These are phyloP conservation scores for Maudiozyma serrabonitensis DNA, from an alignment of 805 yeast genomes.

Conservation along the genomic window DNA sequence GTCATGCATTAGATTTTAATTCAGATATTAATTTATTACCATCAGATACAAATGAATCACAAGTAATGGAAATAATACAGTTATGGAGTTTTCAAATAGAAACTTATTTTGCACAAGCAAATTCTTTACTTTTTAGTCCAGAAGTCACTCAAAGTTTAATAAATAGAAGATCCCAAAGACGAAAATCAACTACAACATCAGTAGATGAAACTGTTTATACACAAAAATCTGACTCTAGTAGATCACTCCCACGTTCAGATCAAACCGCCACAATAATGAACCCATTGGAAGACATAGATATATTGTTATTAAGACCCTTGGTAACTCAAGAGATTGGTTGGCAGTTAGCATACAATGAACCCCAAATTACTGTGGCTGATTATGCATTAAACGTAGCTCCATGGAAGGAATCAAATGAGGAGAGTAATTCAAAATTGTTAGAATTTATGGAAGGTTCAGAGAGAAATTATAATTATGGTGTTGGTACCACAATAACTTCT, in stretches of 20 bases:
- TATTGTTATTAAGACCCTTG: constrained; percentile 20
- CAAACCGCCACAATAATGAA: constrained; percentile 3
- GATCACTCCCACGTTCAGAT: not conserved
- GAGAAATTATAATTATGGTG: not conserved
- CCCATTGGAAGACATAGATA: constrained; percentile 17
- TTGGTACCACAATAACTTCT: constrained; percentile 7
- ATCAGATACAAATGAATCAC: constrained; percentile 1
- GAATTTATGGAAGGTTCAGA: not conserved
- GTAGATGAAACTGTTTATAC: not conserved
- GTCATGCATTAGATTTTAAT: too few relatives aligned
- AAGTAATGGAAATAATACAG: constrained; percentile 16
- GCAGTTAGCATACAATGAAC: constrained; percentile 29
- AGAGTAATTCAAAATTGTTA: not conserved
- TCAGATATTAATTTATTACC: not conserved
- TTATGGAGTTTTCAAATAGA: constrained; percentile 22
- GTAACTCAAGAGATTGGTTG: constrained; percentile 14
- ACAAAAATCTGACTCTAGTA: not conserved
- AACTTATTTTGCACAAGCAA: constrained; percentile 15
- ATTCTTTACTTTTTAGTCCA: constrained; percentile 21
- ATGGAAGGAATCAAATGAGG: constrained; percentile 7
- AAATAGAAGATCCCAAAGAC: constrained; percentile 10
- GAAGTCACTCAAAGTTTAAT: constrained; percentile 17
- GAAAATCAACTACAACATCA: not conserved
- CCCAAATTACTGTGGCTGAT: constrained; percentile 23
- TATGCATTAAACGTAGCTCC: constrained; percentile 18